Evolutionary conservation across 805 yeast genomes (phyloP), one percentile per base, ranked within the genome.

Genomic region (Saccharomycopsis oosterbeekiorum): DNA sequence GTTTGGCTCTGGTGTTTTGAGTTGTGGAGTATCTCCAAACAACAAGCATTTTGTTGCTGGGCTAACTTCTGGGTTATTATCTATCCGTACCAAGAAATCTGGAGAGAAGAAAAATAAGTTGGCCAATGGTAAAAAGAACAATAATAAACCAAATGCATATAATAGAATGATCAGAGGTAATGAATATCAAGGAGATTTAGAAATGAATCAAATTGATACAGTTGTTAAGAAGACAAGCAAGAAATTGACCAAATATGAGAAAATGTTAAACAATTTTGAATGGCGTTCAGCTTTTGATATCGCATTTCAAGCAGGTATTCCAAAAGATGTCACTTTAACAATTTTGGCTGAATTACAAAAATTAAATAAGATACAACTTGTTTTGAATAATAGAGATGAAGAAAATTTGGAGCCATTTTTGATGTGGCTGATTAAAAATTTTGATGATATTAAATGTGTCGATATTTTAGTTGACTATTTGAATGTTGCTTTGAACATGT

Each of bases 281-380:
- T 94, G 98, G 97, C 71, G 85, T 2, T 97, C 92, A 66, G 97
- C 98, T 4, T 78, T 94, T 54, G 97, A 93, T 71, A 79, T 85
- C 62, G 97, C 97, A 0, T 85, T 93, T 65, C 77, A 82, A 14
- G 80, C 86, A 1, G 97, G 96, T 12, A 80, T 85, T 70, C 83
- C 93, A 0, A 83, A 85, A 62, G 97, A 92, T 68, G 78, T 85
- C 63, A 88, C 96, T 0, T 76, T 89, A 8, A 86, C 96, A 15
- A 90, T 91, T 2, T 76, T 94, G 64, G 86, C 85, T 68, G 99
- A 94, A 74, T 80, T 94, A 69, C 87, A 89, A 69, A 85, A 84
- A 67, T 80, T 97, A 63, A 98, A 97, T 51, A 94, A 94, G 71
- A 85, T 93, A 59, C 80, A 90, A 69, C 83, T 86, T n/a, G 83